Percentiles rank a stretch among this genome's conserved stretches.
Evolutionary conservation across 2,329 filamentous ascomycete species (phyloP).

Genomic region (Microsporum ferrugineum): DNA sequence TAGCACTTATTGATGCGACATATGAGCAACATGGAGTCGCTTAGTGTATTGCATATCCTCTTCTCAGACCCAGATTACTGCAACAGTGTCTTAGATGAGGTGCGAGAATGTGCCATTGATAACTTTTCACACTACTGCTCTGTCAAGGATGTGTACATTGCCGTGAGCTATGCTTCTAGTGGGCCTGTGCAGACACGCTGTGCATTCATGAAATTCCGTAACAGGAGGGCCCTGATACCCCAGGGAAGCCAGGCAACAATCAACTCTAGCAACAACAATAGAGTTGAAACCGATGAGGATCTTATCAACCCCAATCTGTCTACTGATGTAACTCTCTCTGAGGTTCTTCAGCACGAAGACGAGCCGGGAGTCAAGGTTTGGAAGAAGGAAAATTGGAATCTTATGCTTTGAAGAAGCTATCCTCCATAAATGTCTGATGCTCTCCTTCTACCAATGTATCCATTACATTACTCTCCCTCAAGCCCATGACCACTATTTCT

Average conservation of each 20-base stretch:
- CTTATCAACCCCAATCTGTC: not conserved
- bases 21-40: slow-evolving; percentile 15
- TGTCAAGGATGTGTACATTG: slow-evolving; percentile 18
- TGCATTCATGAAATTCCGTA: not conserved
- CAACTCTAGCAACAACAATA: not conserved
- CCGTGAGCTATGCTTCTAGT: slow-evolving; percentile 14
- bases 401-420: not conserved
- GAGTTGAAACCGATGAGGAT: slow-evolving; percentile 6
- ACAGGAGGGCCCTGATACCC: not conserved
- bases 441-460: not conserved
- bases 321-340: not conserved
- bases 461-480: not conserved
- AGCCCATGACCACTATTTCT: not conserved
- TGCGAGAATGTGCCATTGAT: slow-evolving; percentile 16
- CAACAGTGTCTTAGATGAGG: slow-evolving; percentile 13
- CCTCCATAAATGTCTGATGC: not conserved
- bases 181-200: slow-evolving; percentile 8
- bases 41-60: slow-evolving; percentile 18
- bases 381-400: slow-evolving; percentile 16
- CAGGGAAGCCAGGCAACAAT: not conserved
- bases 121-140: slow-evolving; percentile 14
- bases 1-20: slow-evolving; percentile 18
- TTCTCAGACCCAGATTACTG: slow-evolving; percentile 14
- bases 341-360: slow-evolving; percentile 13
- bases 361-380: slow-evolving; percentile 19